Base-by-base conservation (phyloP, 352 stramenopile species). In the Phytophthora podocarpi region DNA sequence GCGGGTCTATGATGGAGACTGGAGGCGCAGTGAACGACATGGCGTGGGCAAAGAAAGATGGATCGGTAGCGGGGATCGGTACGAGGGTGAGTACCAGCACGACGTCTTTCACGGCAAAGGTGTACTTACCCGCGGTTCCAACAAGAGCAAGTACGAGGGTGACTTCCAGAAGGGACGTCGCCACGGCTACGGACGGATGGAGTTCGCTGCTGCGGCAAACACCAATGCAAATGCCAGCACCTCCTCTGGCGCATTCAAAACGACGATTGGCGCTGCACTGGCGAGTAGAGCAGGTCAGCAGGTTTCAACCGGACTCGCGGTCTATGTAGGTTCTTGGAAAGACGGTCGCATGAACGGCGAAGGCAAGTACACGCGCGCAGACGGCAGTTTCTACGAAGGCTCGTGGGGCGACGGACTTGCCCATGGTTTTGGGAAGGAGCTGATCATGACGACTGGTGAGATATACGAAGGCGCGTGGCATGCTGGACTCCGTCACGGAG, bases 331-430 rank as follows among this genome's bases (percentile, higher is more conserved):
- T 0, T 32, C 68, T n/a, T 91, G 82, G 82, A 69, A 68, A 12
- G 66, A 89, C 36, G 80, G 82, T 1, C 70, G 80, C 8, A 90
- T 91, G 75, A 70, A 89, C 30, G 82, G 82, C n/a, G 50, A 85
- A 11, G 82, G 82, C 45, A 87, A 81, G 31, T 90, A 90, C 60
- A 84, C 70, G 11, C 74, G 74, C 11, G 55, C 53, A 2, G 81
- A 87, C 39, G 78, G 79, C 13, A 78, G 75, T 21, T 89, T 86
- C 59, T 90, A 90, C 43, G 76, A 91, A 37, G 82, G 82, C 27
- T 65, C 64, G 32, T 90, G 82, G 82, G 51, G 80, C 20, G 68
- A 91, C 21, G 82, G 82, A 2, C 64, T 90, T 27, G 59, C 60
- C 11, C 75, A 91, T 24, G 82, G 82, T 18, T 63, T 78, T 3